Evolutionary conservation across 805 yeast genomes (phyloP), one percentile per base, ranked within the genome.

Genomic region (Zygotorulaspora danielsina): DNA sequence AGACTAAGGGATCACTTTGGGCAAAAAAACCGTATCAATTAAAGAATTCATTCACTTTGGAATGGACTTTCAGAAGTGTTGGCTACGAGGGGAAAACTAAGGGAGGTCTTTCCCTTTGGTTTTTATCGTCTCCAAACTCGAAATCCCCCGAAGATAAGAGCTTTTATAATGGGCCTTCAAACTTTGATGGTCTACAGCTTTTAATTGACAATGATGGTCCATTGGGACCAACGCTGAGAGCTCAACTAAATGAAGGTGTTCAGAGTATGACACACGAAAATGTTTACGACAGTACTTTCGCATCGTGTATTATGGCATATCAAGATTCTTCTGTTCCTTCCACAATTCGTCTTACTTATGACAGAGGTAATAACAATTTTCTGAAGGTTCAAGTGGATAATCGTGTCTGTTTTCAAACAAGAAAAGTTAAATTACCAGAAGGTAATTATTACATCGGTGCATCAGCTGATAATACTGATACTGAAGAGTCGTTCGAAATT

Each of bases 331-430:
- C 76, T 45, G 84, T 82, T 5, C 94, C 94, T 8, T 66, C 75
- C 17, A 80, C 84, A 1, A 38, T 82, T n/a, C 75, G 87, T 61
- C 48, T 84, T 10, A 76, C 81, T 6, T 81, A 81, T 51, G 72
- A 76, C 17, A 59, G 60, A 7, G 49, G 51, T 6, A 55, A 64
- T 28, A 57, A 59, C 19, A 64, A 67, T 11, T 59, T 73, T 43
- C 67, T 80, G 46, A 79, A 81, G 48, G 70, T 83, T n/a, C 86
- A 84, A 45, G 65, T 81, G 35, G 86, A 84, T 59, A 84, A 84
- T 57, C 76, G 73, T 49, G 67, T 84, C 41, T 79, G 88, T 54
- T 76, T 83, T 60, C 78, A 78, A 58, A 79, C 88, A 0, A 72
- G 75, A 42, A 60, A 74, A 39, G 64, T 83, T 25, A 54, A 61